Base-by-base conservation (phyloP, 192 early-diverging fungal species). In the Coemansia sp. region DNA sequence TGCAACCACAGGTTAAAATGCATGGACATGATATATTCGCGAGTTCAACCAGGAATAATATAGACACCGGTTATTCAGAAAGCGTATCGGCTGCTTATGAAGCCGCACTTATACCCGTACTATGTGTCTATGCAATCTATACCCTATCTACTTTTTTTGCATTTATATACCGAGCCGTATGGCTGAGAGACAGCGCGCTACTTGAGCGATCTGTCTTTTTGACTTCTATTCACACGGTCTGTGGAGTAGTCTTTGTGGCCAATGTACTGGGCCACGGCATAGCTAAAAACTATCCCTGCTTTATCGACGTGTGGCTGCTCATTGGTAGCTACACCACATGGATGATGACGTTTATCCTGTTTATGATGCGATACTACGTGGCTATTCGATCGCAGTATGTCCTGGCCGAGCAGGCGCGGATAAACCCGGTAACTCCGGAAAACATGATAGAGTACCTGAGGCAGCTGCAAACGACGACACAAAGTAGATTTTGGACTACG, bases 341-440 rank as follows among this genome's bases (percentile, higher is more conserved):
- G 72, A 39, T 51, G 1, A 11, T 55, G 4, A 47, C 52, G 13
- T 69, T 65, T 34, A 19, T 69, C 7, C 27, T 75, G 16, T 75
- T 50, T 51, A 69, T 75, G 67, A 7, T 61, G 14, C 72, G 67
- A 9, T 66, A 65, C 59, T 75, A 69, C 16, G 54, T 68, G 4
- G 16, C 59, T 19, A 42, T 49, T 8, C 58, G 63, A 9, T 45
- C 39, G 6, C 67, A 75, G 16, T 39, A 59, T 10, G 47, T 19
- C 3, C 53, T 75, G 20, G 67, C 55, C 10, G 29, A 42, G 20
- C 62, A 75, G 54, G 51, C 55, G 8, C 67, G 72, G 1, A 56
- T 69, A 20, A 75, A 68, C 28, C 62, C 67, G 14, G 72, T 75
- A 16, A 69, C 67, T 3, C 67, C 67, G 11, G 67, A 75, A 18